Conservation (phyloP, 192 early-diverging fungal genomes). For the Backusella macrospora region DNA sequence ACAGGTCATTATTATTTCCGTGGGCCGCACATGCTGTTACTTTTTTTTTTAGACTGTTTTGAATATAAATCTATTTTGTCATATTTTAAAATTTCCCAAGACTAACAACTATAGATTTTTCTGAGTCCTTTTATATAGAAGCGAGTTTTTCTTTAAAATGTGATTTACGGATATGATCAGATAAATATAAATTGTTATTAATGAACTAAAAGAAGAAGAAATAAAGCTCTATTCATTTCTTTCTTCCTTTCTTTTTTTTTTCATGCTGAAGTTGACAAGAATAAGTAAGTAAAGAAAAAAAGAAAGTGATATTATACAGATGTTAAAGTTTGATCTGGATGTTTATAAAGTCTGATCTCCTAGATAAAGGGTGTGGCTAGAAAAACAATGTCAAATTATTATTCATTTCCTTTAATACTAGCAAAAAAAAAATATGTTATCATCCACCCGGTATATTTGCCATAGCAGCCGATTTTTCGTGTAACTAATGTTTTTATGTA, state of each 20-base stretch:
- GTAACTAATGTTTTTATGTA: not conserved
- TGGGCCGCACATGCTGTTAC: not conserved
- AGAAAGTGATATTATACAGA: not conserved
- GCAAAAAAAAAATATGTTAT: not conserved
- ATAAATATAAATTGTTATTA: too few species aligned
- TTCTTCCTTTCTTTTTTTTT: not conserved
- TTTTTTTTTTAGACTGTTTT: not conserved
- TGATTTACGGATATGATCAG: too few species aligned
- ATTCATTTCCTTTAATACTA: not conserved
- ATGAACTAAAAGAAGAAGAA: too few species aligned
- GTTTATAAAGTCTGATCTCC: not conserved
- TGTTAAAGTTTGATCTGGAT: not conserved
- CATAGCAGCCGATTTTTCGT: not conserved
- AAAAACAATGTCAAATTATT: constrained; percentile 4
- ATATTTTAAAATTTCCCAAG: not conserved
- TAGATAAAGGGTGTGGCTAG: not conserved
- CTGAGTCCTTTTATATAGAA: too few species aligned
- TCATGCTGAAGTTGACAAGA: not conserved
- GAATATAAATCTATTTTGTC: not conserved
- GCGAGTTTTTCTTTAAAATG: too few species aligned
- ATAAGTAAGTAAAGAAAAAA: not conserved
- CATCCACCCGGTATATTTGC: not conserved
- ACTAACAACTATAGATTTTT: too few species aligned
- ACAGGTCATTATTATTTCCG: not conserved
- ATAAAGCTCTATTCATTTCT: too few species aligned